These are phyloP conservation scores for Nepenthes alata DNA, from an alignment of 179 eudicot species.

Conservation along the genomic window DNA sequence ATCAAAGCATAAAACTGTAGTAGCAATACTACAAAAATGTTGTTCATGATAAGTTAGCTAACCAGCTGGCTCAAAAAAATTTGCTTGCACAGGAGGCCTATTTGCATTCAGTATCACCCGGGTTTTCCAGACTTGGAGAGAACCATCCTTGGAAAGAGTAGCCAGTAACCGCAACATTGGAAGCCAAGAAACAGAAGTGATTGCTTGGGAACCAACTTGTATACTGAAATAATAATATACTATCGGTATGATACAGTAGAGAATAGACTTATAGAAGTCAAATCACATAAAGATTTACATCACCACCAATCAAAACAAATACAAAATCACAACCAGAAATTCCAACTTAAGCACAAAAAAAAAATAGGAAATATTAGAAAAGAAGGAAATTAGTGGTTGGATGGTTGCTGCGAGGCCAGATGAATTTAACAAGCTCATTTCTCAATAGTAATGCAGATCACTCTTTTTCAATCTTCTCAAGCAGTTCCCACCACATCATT, in stretches of 20 bases:
- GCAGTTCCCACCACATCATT: no score
- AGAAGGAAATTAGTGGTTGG: no score
- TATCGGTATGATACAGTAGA: constrained; percentile 1
- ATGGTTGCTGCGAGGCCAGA: no score
- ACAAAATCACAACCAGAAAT: no score
- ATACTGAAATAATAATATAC: constrained; percentile 40
- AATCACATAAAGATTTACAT: background rate
- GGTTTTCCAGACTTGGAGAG: constrained; percentile 94
- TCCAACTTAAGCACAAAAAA: no score
- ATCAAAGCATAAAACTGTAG: background rate
- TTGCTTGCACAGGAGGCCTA: constrained; percentile 77
- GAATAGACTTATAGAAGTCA: background rate
- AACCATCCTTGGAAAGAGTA: constrained; percentile 83
- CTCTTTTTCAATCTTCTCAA: no score
- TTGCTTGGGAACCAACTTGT: constrained; percentile 96
- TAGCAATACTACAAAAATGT: constrained; percentile 6
- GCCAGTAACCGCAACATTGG: constrained; percentile 61
- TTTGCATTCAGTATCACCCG: constrained; percentile 66
- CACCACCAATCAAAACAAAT: background rate
- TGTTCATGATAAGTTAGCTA: constrained; percentile 15
- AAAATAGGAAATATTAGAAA: no score
- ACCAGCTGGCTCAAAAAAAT: constrained; percentile 97
- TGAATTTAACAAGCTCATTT: no score
- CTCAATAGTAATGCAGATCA: no score
- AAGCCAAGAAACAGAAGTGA: constrained; percentile 85